Conservation (phyloP, 306 rosid species). For the Glycine tomentella region DNA sequence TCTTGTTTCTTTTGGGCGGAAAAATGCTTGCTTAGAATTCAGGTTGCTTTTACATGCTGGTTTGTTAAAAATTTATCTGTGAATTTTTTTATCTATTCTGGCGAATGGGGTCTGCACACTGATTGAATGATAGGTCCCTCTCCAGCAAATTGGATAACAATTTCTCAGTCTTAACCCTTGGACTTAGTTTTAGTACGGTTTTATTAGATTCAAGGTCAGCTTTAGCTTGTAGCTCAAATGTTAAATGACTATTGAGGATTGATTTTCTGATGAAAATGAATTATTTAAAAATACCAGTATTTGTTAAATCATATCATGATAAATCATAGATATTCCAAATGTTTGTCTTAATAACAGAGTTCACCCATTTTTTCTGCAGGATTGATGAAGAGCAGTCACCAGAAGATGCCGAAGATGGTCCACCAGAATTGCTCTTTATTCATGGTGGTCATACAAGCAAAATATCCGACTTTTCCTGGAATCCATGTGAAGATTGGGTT, state of each 20-base stretch:
- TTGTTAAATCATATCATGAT: background rate
- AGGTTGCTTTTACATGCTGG: slow-evolving; percentile 4
- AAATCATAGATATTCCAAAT: background rate
- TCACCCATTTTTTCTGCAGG: slow-evolving; percentile 54
- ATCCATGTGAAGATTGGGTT: slow-evolving; percentile 99
- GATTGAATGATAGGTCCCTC: background rate
- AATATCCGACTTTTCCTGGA: slow-evolving; percentile 98
- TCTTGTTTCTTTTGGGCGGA: background rate
- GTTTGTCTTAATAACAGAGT: background rate
- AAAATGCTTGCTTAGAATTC: background rate
- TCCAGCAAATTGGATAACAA: background rate
- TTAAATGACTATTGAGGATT: slow-evolving; percentile 30
- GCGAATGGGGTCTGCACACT: background rate
- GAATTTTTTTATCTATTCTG: background rate
- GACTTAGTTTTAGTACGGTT: background rate
- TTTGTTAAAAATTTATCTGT: background rate
- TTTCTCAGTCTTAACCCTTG: background rate
- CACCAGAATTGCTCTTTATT: slow-evolving; percentile 93
- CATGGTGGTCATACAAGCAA: slow-evolving; percentile 99
- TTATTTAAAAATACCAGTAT: background rate
- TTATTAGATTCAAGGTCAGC: background rate
- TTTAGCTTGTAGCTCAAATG: slow-evolving; percentile 18
- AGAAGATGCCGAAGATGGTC: slow-evolving; percentile 97
- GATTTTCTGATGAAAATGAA: background rate
- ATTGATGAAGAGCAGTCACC: slow-evolving; percentile 97